Percentiles rank a stretch among this genome's conserved stretches.
phyloP scores from a whole-genome alignment of 129 eudicot species.

The Flaveria ramosissima region DNA sequence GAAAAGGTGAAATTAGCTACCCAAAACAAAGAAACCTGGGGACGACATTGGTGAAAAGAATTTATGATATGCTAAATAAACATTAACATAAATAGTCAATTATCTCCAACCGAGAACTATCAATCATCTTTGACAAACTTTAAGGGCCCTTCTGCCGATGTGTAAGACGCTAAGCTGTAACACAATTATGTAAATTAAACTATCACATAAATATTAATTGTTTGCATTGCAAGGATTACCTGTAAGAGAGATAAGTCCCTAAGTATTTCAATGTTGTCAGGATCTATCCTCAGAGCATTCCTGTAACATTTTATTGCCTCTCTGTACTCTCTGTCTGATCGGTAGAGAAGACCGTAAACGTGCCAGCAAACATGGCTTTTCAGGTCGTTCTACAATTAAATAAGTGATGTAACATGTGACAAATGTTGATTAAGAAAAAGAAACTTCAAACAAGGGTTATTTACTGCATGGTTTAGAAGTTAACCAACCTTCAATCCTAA shows the following conservation, averaged over 20 bases:
- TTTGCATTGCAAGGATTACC: slow-evolving; percentile 41
- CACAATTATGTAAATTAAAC: background rate
- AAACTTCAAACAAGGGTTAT: background rate
- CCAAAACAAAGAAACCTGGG: slow-evolving; percentile 8
- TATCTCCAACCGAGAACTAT: background rate
- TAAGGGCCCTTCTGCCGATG: background rate
- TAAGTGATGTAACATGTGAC: slow-evolving; percentile 1
- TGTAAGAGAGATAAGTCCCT: slow-evolving; percentile 95
- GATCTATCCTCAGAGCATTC: slow-evolving; percentile 96
- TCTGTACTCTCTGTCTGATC: slow-evolving; percentile 96
- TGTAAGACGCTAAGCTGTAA: background rate
- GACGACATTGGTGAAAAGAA: background rate
- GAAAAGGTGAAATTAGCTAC: slow-evolving; percentile 28
- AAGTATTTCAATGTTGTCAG: slow-evolving; percentile 96
- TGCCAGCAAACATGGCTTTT: slow-evolving; percentile 99
- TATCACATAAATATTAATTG: background rate
- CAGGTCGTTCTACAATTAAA: slow-evolving; percentile 80
- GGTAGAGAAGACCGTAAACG: slow-evolving; percentile 96
- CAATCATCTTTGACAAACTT: slow-evolving; percentile 1
- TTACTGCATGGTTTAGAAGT: slow-evolving; percentile 10
- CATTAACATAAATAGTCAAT: background rate
- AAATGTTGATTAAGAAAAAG: background rate
- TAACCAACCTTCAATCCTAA: slow-evolving; percentile 86
- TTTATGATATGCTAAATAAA: background rate
- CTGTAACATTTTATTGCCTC: slow-evolving; percentile 97